A percentile compares a stretch with the other conserved stretches of the same genome.
phyloP scores from a whole-genome alignment of 768 basidiomycete species.

The Guyanaporus albipodus region DNA sequence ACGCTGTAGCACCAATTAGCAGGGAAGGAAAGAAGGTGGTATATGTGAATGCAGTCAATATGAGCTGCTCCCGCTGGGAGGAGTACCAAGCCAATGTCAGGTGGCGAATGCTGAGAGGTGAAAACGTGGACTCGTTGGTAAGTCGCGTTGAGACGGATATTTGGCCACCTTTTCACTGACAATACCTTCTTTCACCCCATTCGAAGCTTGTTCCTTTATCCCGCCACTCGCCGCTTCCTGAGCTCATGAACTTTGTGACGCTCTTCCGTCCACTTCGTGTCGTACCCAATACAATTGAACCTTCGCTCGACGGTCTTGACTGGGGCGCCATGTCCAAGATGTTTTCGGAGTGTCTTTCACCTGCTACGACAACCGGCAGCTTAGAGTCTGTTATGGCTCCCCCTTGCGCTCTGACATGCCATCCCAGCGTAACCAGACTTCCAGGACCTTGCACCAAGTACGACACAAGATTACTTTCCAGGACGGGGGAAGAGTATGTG shows the following conservation, averaged over 20 bases:
- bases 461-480: background rate
- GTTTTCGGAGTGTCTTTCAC: conserved; percentile 55
- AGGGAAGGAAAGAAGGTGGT: conserved; percentile 58
- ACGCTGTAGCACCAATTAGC: conserved; percentile 31
- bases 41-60: conserved; percentile 79
- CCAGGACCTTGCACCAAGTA: conserved; percentile 21
- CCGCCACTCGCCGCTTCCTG: conserved; percentile 85
- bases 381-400: conserved; percentile 22
- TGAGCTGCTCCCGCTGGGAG: conserved; percentile 58
- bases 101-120: conserved; percentile 40
- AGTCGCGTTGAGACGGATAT: conserved; percentile 6
- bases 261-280: conserved; percentile 77
- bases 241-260: conserved; percentile 74
- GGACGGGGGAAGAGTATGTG: conserved; percentile 22
- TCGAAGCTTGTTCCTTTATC: conserved; percentile 74
- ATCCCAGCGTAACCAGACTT: conserved; percentile 9
- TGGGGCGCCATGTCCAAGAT: conserved; percentile 68
- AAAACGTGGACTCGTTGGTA: conserved; percentile 62
- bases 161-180: background rate
- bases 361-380: conserved; percentile 1
- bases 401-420: conserved; percentile 18
- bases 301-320: conserved; percentile 52
- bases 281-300: conserved; percentile 75
- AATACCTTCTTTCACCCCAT: background rate
- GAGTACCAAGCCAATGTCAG: conserved; percentile 42